Percentiles rank a stretch among this genome's conserved stretches.
Evolutionary conservation across 768 basidiomycete species (phyloP).

Genomic region (Tulasnella sp.): DNA sequence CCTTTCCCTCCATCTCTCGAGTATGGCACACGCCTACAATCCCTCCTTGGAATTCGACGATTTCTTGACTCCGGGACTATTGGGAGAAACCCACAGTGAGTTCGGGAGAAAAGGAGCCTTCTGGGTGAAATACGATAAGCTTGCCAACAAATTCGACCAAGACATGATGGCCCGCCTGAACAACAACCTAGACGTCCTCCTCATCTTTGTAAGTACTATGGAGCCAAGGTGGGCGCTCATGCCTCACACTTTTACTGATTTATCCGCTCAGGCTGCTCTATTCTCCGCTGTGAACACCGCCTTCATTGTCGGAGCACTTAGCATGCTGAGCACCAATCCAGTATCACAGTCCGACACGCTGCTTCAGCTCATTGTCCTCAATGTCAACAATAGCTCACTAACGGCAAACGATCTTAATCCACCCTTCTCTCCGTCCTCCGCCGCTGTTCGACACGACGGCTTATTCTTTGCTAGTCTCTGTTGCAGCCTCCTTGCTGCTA

Average conservation of each 20-base stretch:
- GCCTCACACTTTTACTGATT: not conserved
- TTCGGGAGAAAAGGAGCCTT: not conserved
- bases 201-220: not conserved
- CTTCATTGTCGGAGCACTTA: not conserved
- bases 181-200: not conserved
- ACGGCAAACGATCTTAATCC: slow-evolving; percentile 1
- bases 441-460: slow-evolving; percentile 1
- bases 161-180: not conserved
- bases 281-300: slow-evolving; percentile 13
- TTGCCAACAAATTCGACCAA: not conserved
- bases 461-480: slow-evolving; percentile 8
- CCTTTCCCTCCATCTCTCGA: too few species aligned
- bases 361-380: not conserved
- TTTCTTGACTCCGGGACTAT: too few species aligned
- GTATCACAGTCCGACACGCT: not conserved
- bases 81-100: too few species aligned
- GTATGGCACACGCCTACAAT: too few species aligned
- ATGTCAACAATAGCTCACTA: not conserved
- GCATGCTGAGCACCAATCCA: not conserved
- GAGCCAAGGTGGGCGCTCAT: too few species aligned
- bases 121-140: not conserved
- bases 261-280: slow-evolving; percentile 5
- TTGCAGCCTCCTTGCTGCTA: slow-evolving; percentile 9
- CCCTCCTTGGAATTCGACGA: too few species aligned
- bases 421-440: not conserved